Base-by-base conservation (phyloP, 805 yeast genomes). In the Spathaspora sp. region DNA sequence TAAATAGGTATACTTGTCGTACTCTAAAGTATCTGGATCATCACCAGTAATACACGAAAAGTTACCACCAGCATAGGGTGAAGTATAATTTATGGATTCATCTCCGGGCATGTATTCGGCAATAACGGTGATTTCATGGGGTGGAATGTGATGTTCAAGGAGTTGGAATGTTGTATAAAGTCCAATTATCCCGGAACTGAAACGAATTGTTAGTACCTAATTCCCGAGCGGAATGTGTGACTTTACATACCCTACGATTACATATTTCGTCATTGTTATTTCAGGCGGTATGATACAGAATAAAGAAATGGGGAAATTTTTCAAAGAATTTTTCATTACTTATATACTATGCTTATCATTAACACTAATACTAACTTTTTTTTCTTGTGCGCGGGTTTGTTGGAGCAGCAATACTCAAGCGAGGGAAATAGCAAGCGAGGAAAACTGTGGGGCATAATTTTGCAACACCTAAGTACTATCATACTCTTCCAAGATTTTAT, bases 41-140 rank as follows among this genome's bases (percentile, higher is more conserved):
- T 77, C 75, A 1, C 84, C 87, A 0, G 88, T 78, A 46, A 86
- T 84, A 44, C 72, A 56, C 17, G 68, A 65, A 55, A 75, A 64
- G 64, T 67, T 58, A 7, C 71, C 71, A 6, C 76, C 78, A 0
- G 96, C 96, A 80, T 86, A 86, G 0, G 96, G 96, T 0, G 92
- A 86, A 1, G 96, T 83, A 65, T 85, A 89, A 47, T 80, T 73
- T 52, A 80, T 80, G 3, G 90, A 82, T 56, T 82, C 86, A 60
- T 89, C 96, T 4, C 96, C 96, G 2, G 96, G 96, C 39, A 85
- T 65, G 58, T 77, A 79, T 60, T 86, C 80, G 7, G 89, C 93
- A 17, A 85, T 58, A 1, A 88, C 77, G 3, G 80, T 73, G 54
- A 89, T 78, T 5, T 78, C 67, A 1, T 62, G 50, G 1, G 78